These are phyloP conservation scores for Mycena leptocephala DNA, from an alignment of 768 basidiomycete genomes.

Conservation along the genomic window DNA sequence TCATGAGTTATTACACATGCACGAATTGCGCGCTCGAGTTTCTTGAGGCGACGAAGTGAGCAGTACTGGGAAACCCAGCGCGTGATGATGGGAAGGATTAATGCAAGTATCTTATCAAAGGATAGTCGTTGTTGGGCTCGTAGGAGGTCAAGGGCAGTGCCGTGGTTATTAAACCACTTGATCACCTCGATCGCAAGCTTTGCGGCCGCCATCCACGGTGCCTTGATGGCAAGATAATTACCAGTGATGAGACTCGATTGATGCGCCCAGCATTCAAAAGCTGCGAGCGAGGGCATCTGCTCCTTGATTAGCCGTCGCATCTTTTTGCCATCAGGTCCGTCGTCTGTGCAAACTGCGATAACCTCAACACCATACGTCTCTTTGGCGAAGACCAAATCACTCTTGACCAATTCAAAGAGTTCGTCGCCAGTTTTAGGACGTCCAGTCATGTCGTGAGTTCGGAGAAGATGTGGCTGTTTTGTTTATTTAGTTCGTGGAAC, in stretches of 20 bases:
- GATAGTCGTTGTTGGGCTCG: constrained; percentile 29
- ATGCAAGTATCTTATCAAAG: constrained; percentile 31
- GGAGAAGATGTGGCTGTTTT: not conserved
- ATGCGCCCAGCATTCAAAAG: not conserved
- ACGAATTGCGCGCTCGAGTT: not conserved
- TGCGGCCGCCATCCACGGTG: constrained; percentile 8
- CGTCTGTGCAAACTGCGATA: not conserved
- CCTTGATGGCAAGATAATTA: constrained; percentile 9
- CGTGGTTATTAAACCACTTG: constrained; percentile 50
- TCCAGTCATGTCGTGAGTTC: not conserved
- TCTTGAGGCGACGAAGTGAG: not conserved
- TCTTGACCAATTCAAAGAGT: no score
- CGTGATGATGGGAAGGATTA: constrained; percentile 33
- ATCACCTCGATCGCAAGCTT: constrained; percentile 35
- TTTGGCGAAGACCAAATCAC: no score
- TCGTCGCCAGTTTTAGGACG: not conserved
- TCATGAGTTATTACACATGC: not conserved
- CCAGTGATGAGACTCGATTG: constrained; percentile 48
- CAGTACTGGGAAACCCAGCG: not conserved
- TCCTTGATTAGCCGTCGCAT: constrained; percentile 34
- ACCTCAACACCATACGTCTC: no score
- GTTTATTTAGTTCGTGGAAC: not conserved
- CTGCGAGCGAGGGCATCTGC: not conserved
- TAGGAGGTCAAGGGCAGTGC: constrained; percentile 37
- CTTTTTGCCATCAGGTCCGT: constrained; percentile 25